Base-by-base conservation (phyloP, 352 stramenopile species). In the Nothophytophthora sp. region DNA sequence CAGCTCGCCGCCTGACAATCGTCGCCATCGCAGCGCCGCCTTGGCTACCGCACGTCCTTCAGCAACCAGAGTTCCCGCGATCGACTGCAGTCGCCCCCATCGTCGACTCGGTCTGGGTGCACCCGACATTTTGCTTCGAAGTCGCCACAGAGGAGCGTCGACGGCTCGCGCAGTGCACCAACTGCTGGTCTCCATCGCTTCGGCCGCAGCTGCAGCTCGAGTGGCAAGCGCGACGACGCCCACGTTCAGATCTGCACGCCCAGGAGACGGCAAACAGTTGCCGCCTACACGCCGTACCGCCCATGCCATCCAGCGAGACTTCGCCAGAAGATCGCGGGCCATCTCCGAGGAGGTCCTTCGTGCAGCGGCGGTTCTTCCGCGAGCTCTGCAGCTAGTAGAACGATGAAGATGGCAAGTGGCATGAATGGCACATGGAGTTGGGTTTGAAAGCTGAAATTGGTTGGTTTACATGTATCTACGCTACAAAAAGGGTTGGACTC, bases 61-160 rank as follows among this genome's bases (percentile, higher is more conserved):
- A 28, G 22, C 33, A 0, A 51, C 9, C 12, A 19, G 13, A 28
- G 27, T 2, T 19, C 15, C 35, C 18, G 16, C 3, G 10, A 49
- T 22, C 20, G 20, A 49, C 1, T 52, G 12, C 36, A 29, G 38
- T 42, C 32, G 27, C 20, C 40, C 46, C 15, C 43, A 47, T 13
- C 51, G 47, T 13, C 64, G 57, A 22, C 48, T 25, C 23, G 62
- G 52, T 39, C 54, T 60, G 16, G 62, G 59, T 22, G 56, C 60
- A 7, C 70, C 70, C 0, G 63, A 76, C 12, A 73, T 81, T 12
- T 36, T 81, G 11, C 58, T 81, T 5, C 67, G 70, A 25, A 81
- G 41, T 81, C 70, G 2, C 66, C 70, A 0, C 60, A 73, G 16
- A 49, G 57, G 18, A 45, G 55, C 15, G 34, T 62, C 36, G 55